Conservation (phyloP, 192 early-diverging fungal species). For the Helicostylum pulchrum region DNA sequence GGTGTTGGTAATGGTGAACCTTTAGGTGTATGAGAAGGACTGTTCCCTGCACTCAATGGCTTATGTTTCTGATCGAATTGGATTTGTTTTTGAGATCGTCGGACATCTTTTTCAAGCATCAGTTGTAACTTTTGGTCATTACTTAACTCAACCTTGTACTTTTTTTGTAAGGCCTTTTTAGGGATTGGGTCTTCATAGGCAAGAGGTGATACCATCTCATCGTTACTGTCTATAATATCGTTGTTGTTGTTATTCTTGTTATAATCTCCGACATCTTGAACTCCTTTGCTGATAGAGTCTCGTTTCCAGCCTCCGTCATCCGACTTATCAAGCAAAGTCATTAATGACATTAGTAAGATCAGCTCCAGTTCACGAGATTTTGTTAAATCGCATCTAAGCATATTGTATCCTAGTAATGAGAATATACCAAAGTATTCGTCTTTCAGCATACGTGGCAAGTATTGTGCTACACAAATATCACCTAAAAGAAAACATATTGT, state of each 20-base stretch:
- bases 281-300: slow-evolving; percentile 10
- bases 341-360: slow-evolving; percentile 14
- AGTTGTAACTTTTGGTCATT: slow-evolving; percentile 12
- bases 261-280: neutral
- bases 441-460: slow-evolving; percentile 19
- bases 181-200: slow-evolving; percentile 1
- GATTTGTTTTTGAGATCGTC: slow-evolving; percentile 12
- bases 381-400: slow-evolving; percentile 13
- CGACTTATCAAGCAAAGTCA: slow-evolving; percentile 24
- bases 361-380: slow-evolving; percentile 15
- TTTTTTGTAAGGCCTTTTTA: slow-evolving; percentile 3
- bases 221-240: neutral
- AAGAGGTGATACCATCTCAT: neutral
- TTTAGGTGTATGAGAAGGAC: slow-evolving; percentile 4
- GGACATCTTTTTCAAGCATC: slow-evolving; percentile 9
- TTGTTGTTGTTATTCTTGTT: no score
- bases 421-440: slow-evolving; percentile 25
- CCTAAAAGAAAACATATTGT: neutral
- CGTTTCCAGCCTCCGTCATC: slow-evolving; percentile 17
- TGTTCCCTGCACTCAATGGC: slow-evolving; percentile 1
- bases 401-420: slow-evolving; percentile 19
- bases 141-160: neutral
- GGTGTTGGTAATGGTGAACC: slow-evolving; percentile 8
- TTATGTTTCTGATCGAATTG: slow-evolving; percentile 8
- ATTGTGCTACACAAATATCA: slow-evolving; percentile 24